Conservation (phyloP, 306 rosid genomes). For the Cicer bijugum region DNA sequence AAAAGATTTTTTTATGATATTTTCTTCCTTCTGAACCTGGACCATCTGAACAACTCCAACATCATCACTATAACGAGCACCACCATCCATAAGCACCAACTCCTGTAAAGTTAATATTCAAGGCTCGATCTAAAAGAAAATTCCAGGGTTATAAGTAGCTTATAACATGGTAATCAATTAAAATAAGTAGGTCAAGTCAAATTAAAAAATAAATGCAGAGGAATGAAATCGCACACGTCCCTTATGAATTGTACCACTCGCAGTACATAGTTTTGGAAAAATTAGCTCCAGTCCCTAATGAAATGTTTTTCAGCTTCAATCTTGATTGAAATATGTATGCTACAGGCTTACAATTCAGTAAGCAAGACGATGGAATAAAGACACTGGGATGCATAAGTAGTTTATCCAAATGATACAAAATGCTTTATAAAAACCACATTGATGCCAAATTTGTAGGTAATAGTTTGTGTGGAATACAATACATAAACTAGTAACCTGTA, state of each 20-base stretch:
- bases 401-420: no score
- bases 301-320: background rate
- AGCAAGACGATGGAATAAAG: background rate
- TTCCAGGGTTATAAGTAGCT: background rate
- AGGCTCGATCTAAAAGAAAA: background rate
- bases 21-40: slow-evolving; percentile 69
- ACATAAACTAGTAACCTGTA: no score
- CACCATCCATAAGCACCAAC: slow-evolving; percentile 53
- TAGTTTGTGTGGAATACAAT: background rate
- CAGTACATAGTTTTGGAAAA: background rate
- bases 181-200: background rate
- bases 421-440: no score
- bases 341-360: slow-evolving; percentile 10
- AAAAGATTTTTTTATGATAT: slow-evolving; percentile 67
- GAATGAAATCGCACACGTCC: background rate
- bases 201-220: background rate
- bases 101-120: slow-evolving; percentile 54
- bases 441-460: background rate
- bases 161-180: background rate
- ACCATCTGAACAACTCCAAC: slow-evolving; percentile 55
- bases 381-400: background rate
- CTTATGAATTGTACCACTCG: background rate
- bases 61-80: slow-evolving; percentile 48
- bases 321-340: background rate
- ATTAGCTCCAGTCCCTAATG: slow-evolving; percentile 4